Conservation (phyloP, 2,329 filamentous ascomycete genomes). For the Pyrenochaeta sp. region DNA sequence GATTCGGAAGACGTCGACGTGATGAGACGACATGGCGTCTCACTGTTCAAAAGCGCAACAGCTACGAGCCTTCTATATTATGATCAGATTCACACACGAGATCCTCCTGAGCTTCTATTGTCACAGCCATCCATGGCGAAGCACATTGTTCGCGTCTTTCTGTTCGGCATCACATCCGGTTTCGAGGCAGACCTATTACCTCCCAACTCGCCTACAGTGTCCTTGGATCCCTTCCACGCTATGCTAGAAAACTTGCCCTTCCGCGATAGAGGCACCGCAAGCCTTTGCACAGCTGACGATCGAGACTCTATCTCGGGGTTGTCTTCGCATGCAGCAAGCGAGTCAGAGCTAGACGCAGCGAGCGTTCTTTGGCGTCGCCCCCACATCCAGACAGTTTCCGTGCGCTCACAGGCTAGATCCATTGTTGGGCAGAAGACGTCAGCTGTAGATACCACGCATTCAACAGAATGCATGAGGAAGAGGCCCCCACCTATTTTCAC, state of each 20-base stretch:
- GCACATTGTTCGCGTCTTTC: constrained; percentile 7
- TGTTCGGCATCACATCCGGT: neutral
- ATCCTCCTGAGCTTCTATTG: neutral
- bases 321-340: neutral
- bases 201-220: neutral
- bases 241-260: neutral
- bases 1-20: neutral
- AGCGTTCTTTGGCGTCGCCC: neutral
- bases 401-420: neutral
- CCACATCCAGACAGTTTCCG: neutral
- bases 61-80: constrained; percentile 1
- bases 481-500: neutral
- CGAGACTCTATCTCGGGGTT: neutral
- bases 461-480: neutral
- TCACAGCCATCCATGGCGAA: constrained; percentile 2
- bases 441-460: neutral
- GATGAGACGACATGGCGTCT: neutral
- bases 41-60: neutral
- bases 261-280: neutral
- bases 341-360: neutral
- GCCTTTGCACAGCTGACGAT: neutral
- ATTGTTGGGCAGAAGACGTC: neutral
- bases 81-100: neutral
- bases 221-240: neutral
- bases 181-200: neutral